Conservation (phyloP, 2,329 filamentous ascomycete genomes). For the Colletotrichum lentis region DNA sequence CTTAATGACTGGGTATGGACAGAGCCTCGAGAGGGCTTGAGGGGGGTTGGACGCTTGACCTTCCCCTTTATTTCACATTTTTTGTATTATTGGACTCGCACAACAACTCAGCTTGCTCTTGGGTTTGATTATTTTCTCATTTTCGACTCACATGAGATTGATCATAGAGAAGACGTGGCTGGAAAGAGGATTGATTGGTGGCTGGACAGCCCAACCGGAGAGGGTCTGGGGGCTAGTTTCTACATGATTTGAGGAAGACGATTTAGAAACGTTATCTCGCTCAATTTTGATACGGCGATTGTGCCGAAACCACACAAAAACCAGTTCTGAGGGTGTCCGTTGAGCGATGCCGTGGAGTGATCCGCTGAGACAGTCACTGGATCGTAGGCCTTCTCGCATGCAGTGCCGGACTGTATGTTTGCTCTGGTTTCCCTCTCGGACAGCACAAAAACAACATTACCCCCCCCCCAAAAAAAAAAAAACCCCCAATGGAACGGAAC, state of each 20-base stretch:
- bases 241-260: conserved; percentile 13
- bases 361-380: neutral
- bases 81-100: conserved; percentile 32
- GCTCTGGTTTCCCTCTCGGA: conserved; percentile 18
- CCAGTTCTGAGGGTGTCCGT: neutral
- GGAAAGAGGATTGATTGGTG: conserved; percentile 6
- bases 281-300: conserved; percentile 35
- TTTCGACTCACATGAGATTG: conserved; percentile 30
- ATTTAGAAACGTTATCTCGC: conserved; percentile 32
- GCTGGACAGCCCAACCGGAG: neutral
- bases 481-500: neutral
- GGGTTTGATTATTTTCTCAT: conserved; percentile 26
- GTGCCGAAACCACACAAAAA: conserved; percentile 19
- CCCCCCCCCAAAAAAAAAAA: neutral
- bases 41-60: conserved; percentile 17
- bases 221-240: conserved; percentile 1
- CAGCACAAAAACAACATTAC: neutral
- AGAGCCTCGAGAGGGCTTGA: conserved; percentile 25
- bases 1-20: conserved; percentile 32
- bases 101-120: conserved; percentile 31
- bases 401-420: conserved; percentile 11
- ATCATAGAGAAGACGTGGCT: conserved; percentile 20
- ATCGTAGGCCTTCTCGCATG: neutral
- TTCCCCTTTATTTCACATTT: conserved; percentile 16
- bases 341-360: conserved; percentile 24